Conservation (phyloP, 208 protist species). For the Trypanosoma boissoni region DNA sequence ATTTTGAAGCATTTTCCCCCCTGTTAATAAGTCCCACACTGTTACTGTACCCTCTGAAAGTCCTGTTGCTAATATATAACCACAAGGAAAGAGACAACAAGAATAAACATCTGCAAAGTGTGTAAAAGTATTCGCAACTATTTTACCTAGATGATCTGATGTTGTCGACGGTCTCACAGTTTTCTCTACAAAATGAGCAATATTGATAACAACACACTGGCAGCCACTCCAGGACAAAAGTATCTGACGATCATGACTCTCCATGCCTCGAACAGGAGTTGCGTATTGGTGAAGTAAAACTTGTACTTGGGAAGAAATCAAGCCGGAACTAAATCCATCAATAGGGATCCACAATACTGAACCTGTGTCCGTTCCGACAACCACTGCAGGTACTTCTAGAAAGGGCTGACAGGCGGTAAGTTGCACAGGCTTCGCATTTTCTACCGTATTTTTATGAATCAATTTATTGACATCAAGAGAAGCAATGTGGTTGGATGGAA, state of each 20-base stretch:
- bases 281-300: conserved; percentile 44
- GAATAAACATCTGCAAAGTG: conserved; percentile 67
- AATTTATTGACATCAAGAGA: conserved; percentile 56
- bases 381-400: conserved; percentile 52
- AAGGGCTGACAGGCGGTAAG: conserved; percentile 74
- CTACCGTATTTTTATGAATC: neutral
- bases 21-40: conserved; percentile 63
- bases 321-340: conserved; percentile 5
- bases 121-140: conserved; percentile 43
- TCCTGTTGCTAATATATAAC: conserved; percentile 65
- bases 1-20: conserved; percentile 62
- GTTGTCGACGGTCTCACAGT: neutral
- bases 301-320: conserved; percentile 9
- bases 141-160: conserved; percentile 16
- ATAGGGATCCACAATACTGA: conserved; percentile 65
- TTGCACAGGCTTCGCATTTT: conserved; percentile 18
- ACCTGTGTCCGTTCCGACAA: conserved; percentile 50
- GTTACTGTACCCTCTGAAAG: conserved; percentile 76
- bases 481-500: conserved; percentile 48
- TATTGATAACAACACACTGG: conserved; percentile 53
- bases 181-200: conserved; percentile 30
- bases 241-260: conserved; percentile 29
- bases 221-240: conserved; percentile 71
- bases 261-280: conserved; percentile 47
- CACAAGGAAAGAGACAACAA: conserved; percentile 72